Base-by-base conservation (phyloP, 2,329 filamentous ascomycete genomes). In the Corynespora cassiicola region DNA sequence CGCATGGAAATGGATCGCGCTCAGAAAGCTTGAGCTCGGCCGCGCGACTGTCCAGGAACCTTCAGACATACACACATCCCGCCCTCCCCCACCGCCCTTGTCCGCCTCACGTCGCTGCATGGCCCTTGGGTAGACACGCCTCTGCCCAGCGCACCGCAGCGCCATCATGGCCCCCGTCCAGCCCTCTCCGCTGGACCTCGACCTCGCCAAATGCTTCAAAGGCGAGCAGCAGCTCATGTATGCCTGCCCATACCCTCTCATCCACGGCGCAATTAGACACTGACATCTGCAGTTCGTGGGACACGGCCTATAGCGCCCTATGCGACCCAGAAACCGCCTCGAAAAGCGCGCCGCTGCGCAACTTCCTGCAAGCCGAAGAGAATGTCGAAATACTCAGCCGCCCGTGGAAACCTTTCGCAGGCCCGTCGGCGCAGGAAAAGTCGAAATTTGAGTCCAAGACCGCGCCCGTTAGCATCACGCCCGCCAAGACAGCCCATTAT, bases 181-280 rank as follows among this genome's bases (percentile, higher is more conserved):
- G 45, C n/a, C n/a, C n/a, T n/a, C n/a, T n/a, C 47, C 53, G 28
- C 44, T 55, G 50, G 77, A 80, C 67, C 89, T 91, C 63, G 83
- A 90, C 63, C 78, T 96, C 70, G 87, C 90, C 71, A 84, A 87
- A 66, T 95, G 89, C 73, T 79, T 97, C 61, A 85, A 82, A 58
- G 88, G 89, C 72, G 85, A 92, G 68, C 81, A 81, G 61, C 80
- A 86, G 65, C 77, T 96, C 61, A 79, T 96, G 87, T 95, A 79
- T 67, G 85, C 77, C 47, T 58, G 51, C 51, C 45, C 29, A 36
- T 37, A 4, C 28, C n/a, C n/a, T 31, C 32, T 12, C 19, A 24
- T 28, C 17, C 19, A 7, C 25, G 29, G 14, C 9, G 11, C 7
- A 29, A 31, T 30, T 16, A n/a, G 8, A 11, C 7, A 16, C 52